These are phyloP conservation scores for Bertia moriformis DNA, from an alignment of 2,329 filamentous ascomycete genomes.

Conservation along the genomic window DNA sequence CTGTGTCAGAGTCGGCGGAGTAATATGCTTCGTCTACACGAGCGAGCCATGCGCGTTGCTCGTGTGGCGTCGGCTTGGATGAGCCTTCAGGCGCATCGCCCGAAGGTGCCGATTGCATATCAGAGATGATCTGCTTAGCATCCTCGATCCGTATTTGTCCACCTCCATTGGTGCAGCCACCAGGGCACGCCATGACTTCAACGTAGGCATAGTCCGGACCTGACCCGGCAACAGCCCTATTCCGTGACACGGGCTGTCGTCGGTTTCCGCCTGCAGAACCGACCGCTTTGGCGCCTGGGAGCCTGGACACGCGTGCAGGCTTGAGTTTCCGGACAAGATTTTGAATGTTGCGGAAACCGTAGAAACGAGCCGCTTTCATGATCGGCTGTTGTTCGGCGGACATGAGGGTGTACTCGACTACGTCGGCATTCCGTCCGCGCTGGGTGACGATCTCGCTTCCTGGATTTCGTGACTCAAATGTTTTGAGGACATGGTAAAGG, in stretches of 20 bases:
- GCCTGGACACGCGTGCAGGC: conserved; percentile 34
- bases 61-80: conserved; percentile 27
- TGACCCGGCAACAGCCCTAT: conserved; percentile 10
- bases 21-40: conserved; percentile 43
- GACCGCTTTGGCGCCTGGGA: conserved; percentile 31
- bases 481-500: conserved; percentile 42
- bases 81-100: background rate
- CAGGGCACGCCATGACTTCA: conserved; percentile 57
- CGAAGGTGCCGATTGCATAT: background rate
- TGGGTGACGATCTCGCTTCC: conserved; percentile 35
- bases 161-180: conserved; percentile 53
- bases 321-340: conserved; percentile 51
- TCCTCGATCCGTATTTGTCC: conserved; percentile 51
- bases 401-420: conserved; percentile 42
- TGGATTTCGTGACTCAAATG: conserved; percentile 36
- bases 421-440: conserved; percentile 47
- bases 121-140: conserved; percentile 14
- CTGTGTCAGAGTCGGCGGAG: conserved; percentile 24
- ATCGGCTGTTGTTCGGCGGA: conserved; percentile 20
- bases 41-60: conserved; percentile 42
- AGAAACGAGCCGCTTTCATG: conserved; percentile 45
- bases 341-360: conserved; percentile 55
- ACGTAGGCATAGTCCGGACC: conserved; percentile 43
- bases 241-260: conserved; percentile 7
- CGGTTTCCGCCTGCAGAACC: conserved; percentile 9